Evolutionary conservation across 139 green algal species (phyloP), one percentile per base, ranked within the genome.

Genomic region (Desmodesmus armatus): DNA sequence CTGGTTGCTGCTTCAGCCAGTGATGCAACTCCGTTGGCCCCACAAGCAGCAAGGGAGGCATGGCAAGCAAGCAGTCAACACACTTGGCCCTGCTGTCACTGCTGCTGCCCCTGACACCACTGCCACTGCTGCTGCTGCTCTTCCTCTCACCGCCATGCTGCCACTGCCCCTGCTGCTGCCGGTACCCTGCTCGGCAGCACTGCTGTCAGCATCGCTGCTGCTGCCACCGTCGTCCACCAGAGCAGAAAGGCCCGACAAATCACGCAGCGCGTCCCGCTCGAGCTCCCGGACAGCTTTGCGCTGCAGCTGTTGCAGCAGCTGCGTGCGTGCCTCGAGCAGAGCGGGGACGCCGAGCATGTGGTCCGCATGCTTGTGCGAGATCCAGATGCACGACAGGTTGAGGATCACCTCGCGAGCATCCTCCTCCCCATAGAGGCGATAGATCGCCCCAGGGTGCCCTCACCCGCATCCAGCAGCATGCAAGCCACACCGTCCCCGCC

Each of bases 301-400:
- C n/a, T n/a, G n/a, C n/a, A n/a, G n/a, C 67, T 75, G 35, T 41
- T 40, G 27, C 3, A 51, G 1, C 19, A 75, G 58, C 9, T 51
- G 27, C 27, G 44, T 3, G 29, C 27, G 53, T 0, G 86, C 84
- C 13, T 84, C 67, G 29, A 97, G 83, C n/a, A 97, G 72, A 9
- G 58, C 87, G 0, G 83, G 65, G 60, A 96, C 85, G 2, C 94
- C 94, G 21, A 96, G 86, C 63, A 92, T 74, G 82, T 97, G 94
- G 79, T 97, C 94, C 25, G 95, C 94, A 78, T 98, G 95, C 72
- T 94, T 93, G 91, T 98, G 95, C 4, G 93, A 97, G 3, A 98
- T 76, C 95, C 95, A 98, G 35, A 98, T 85, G 43, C 80, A 75
- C 3, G 80, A 73, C 58, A 98, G 84, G 5, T 72, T 40, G 9